A percentile compares a stretch with the other conserved stretches of the same genome.
Evolutionary conservation across 208 protist species (phyloP).

Genomic region (Crithidia thermophila): DNA sequence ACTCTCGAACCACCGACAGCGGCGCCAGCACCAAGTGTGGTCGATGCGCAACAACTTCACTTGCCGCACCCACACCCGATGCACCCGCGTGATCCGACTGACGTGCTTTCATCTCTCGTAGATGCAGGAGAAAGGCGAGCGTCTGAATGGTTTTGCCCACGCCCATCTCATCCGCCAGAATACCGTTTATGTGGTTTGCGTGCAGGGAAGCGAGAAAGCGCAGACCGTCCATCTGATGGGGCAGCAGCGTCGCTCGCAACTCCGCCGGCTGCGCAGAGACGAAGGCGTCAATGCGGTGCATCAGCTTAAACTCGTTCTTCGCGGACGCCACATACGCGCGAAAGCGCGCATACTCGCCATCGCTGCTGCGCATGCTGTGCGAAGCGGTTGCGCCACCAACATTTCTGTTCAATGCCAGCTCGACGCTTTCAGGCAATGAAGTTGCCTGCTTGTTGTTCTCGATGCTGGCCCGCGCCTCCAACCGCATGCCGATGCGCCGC

Average conservation of each 20-base stretch:
- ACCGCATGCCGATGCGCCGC: constrained; percentile 43
- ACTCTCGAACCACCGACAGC: constrained; percentile 88
- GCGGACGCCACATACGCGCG: constrained; percentile 50
- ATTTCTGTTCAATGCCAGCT: too few relatives aligned
- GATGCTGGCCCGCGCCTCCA: constrained; percentile 25
- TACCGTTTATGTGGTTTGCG: constrained; percentile 92
- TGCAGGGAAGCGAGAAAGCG: constrained; percentile 92
- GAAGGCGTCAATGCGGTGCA: constrained; percentile 49
- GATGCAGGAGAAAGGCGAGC: constrained; percentile 74
- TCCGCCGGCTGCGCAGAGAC: constrained; percentile 38
- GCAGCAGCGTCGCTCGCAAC: constrained; percentile 79
- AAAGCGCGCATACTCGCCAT: constrained; percentile 47
- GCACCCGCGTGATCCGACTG: too few relatives aligned
- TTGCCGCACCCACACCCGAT: neutral
- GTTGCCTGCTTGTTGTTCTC: neutral
- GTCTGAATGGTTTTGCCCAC: constrained; percentile 96
- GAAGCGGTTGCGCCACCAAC: too few relatives aligned
- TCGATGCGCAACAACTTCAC: constrained; percentile 3
- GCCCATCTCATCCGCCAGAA: constrained; percentile 98
- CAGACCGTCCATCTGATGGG: constrained; percentile 97
- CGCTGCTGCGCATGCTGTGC: neutral
- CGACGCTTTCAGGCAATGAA: too few relatives aligned
- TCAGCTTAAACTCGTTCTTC: constrained; percentile 55
- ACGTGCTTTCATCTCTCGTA: constrained; percentile 55
- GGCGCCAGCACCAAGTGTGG: constrained; percentile 94